Base-by-base conservation (phyloP, 345 rosid genomes). In the Eucalyptus lansdowneana region DNA sequence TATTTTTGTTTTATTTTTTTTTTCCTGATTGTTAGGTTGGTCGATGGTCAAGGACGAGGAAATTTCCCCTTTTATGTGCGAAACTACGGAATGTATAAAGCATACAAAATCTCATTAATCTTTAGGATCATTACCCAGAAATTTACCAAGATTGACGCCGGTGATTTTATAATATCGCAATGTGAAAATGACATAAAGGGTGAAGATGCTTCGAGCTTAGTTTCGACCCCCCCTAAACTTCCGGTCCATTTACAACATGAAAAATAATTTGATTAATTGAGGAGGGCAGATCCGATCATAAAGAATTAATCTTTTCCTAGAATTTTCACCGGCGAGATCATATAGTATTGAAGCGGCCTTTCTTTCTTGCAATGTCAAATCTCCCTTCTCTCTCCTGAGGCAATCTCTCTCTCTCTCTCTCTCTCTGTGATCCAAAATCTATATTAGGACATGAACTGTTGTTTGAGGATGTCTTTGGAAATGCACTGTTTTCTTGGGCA, bases 131-230 rank as follows among this genome's bases (percentile, higher is more conserved):
- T 19, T 21, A 40, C 83, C 5, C 0, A 3, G 24, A 19, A 69
- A 69, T 69, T 69, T 34, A 69, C 24, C 44, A 34, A 69, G 80
- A 31, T 31, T 19, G 37, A 0, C 3, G 42, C 80, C 4, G 11
- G 11, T 3, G 76, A 22, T 16, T 69, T 69, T 16, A 4, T 69
- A 8, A 8, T 15, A 31, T 31, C 2, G 11, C 27, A 11, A 72
- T 11, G 3, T 13, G 27, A 37, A 72, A 72, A 34, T 2, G 14
- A 34, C 4, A 14, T 11, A 37, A 34, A 56, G 29, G 44, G 7
- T 34, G 0, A 34, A 72, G 42, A 37, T 72, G 40, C 8, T 19
- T 9, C 0, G 3, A 10, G 12, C 12, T 21, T 11, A 6, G 4
- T 21, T 21, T 76, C 45, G 2, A 27, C 16, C 47, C 27, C 6